These are phyloP conservation scores for Ochetophila trinervis DNA, from an alignment of 306 rosid species.

Conservation along the genomic window DNA sequence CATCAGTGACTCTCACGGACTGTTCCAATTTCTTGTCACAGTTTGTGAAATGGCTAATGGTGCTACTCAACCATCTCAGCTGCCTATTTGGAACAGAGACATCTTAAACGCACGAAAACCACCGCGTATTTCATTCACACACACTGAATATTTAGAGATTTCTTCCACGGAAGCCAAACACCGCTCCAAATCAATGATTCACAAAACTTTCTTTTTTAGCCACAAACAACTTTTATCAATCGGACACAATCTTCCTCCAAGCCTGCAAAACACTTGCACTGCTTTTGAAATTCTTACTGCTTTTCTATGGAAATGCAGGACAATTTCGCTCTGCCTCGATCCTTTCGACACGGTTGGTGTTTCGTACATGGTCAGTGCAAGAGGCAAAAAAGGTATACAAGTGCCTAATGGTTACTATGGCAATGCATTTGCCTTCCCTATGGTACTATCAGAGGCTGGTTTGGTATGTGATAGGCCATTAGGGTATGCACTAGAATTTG, in stretches of 20 bases:
- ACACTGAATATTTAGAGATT: slow-evolving; percentile 20
- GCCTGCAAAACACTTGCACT: neutral
- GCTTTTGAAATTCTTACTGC: slow-evolving; percentile 19
- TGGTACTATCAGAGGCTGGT: slow-evolving; percentile 43
- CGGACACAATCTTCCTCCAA: neutral
- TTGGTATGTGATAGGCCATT: slow-evolving; percentile 39
- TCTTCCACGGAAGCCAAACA: too few relatives aligned
- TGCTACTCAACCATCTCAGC: slow-evolving; percentile 1
- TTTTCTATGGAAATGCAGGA: slow-evolving; percentile 18
- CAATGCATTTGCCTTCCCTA: slow-evolving; percentile 45
- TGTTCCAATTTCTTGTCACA: slow-evolving; percentile 12
- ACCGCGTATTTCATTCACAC: slow-evolving; percentile 17
- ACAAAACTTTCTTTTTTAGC: slow-evolving; percentile 3
- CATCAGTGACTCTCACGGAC: slow-evolving; percentile 15
- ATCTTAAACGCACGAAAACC: slow-evolving; percentile 31
- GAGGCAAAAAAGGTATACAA: neutral
- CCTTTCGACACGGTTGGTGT: neutral
- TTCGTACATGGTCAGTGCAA: neutral
- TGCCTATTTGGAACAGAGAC: slow-evolving; percentile 32
- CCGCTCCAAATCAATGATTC: too few relatives aligned
- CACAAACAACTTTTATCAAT: neutral
- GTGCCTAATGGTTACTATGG: slow-evolving; percentile 60
- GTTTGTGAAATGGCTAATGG: slow-evolving; percentile 31
- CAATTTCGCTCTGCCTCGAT: neutral
- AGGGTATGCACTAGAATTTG: slow-evolving; percentile 50